phyloP scores from a whole-genome alignment of 2,329 filamentous ascomycete genomes.

The Fusarium floridanum region DNA sequence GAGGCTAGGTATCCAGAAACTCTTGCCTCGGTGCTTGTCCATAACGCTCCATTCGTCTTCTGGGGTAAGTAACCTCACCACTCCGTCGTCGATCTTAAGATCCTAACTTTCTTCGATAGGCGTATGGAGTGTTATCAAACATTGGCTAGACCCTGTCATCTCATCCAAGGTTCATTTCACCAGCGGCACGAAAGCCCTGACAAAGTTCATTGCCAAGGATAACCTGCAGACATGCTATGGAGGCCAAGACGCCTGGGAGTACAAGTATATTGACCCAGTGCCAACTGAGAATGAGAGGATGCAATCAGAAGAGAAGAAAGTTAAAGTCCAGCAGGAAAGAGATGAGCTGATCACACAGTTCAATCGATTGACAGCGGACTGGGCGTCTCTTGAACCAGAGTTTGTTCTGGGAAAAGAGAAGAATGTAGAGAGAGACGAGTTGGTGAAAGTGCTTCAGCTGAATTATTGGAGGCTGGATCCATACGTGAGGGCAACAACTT shows the following conservation, averaged over 20 bases:
- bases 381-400: conserved; percentile 11
- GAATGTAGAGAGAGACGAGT: conserved; percentile 55
- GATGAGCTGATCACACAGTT: conserved; percentile 66
- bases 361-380: conserved; percentile 54
- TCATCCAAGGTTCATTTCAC: conserved; percentile 80
- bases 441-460: conserved; percentile 64
- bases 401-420: conserved; percentile 3
- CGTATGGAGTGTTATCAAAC: conserved; percentile 74
- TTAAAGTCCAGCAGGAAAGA: conserved; percentile 65
- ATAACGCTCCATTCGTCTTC: conserved; percentile 83
- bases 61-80: conserved; percentile 47
- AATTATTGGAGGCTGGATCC: conserved; percentile 82
- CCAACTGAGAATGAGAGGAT: conserved; percentile 68
- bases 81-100: background rate
- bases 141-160: conserved; percentile 82
- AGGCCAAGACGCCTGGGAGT: conserved; percentile 75
- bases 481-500: conserved; percentile 67
- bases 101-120: conserved; percentile 38
- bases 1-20: conserved; percentile 84
- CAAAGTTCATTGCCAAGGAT: conserved; percentile 72
- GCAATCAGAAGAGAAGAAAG: conserved; percentile 53
- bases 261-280: conserved; percentile 72
- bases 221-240: conserved; percentile 69
- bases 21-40: conserved; percentile 77
- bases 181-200: conserved; percentile 71